Evolutionary conservation across 768 basidiomycete species (phyloP), one percentile per base, ranked within the genome.

Genomic region (Xerocomellus intermedius): DNA sequence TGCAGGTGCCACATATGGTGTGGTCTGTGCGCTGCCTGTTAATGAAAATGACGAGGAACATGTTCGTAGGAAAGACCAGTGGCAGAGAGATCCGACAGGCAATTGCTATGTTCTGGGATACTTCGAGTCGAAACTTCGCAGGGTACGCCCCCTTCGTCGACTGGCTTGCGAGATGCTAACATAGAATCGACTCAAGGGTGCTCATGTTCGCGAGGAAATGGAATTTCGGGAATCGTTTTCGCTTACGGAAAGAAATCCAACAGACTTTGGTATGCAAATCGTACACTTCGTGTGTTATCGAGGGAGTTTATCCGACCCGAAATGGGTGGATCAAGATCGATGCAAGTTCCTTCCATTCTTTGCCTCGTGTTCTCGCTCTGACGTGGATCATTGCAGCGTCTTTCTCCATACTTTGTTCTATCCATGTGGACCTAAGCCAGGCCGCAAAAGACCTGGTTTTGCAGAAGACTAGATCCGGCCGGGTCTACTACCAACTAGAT

Each of bases 71-170:
- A 52, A 49, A 42, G 8, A 26, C 2, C 10, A 26, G 5, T 62
- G 60, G 60, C 59, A 62, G 32, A 43, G 1, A 2, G 51, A 62
- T 21, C 49, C 55, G 13, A 26, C 49, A 1, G 59, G 59, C 2
- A 32, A 50, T 8, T 4, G 19, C 42, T 57, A 50, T 16, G 59
- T 62, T 50, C 61, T 55, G 13, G 55, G 55, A 2, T 61, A 38
- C 35, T 62, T 62, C 10, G 55, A 61, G 10, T 4, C 55, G 21
- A 62, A 51, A 6, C 33, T 62, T 48, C 39, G 4, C 49, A 62
- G 33, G 59, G 61, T 42, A 45, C 1, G 21, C 12, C 16, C 9
- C 16, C 16, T 35, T 30, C 19, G 2, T 49, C 16, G 24, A 26
- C 16, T 38, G 19, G 5, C 10, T n/a, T 14, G 33, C 7, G 19